Evolutionary conservation across 169 alveolate genomes (phyloP).

Genomic region (Eimeria acervulina): DNA sequence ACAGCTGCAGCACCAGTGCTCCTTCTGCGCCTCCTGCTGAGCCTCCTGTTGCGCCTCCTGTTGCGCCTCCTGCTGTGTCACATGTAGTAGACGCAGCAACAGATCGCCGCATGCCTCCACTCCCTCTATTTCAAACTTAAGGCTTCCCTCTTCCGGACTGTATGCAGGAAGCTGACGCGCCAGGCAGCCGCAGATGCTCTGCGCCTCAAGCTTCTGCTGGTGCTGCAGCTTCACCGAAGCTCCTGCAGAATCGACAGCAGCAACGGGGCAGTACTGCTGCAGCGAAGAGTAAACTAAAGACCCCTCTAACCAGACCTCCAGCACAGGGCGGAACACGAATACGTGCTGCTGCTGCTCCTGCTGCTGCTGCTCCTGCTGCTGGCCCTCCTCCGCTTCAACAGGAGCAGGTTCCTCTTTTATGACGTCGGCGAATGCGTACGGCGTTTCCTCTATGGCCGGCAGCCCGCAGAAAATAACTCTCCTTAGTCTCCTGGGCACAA

Average conservation of each 20-base stretch:
- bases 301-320: slow-evolving; percentile 76
- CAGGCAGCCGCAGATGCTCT: slow-evolving; percentile 9
- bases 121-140: slow-evolving; percentile 53
- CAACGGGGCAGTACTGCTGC: not conserved
- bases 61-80: slow-evolving; percentile 12
- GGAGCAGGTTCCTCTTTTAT: not conserved
- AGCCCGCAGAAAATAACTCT: slow-evolving; percentile 61
- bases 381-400: not conserved
- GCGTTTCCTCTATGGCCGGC: slow-evolving; percentile 40
- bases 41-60: slow-evolving; percentile 18
- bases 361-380: slow-evolving; percentile 9
- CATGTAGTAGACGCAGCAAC: slow-evolving; percentile 71
- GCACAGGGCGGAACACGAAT: slow-evolving; percentile 64
- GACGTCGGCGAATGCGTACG: not conserved
- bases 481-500: slow-evolving; percentile 41
- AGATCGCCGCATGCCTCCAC: slow-evolving; percentile 45
- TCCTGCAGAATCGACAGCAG: not conserved
- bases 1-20: slow-evolving; percentile 29
- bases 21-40: slow-evolving; percentile 9
- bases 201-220: slow-evolving; percentile 19
- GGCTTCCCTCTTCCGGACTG: slow-evolving; percentile 53
- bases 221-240: not conserved
- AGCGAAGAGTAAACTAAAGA: slow-evolving; percentile 40
- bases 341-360: slow-evolving; percentile 23
- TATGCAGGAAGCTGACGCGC: slow-evolving; percentile 39